phyloP scores from a whole-genome alignment of 768 basidiomycete genomes.

The Rhizopogon rudus region DNA sequence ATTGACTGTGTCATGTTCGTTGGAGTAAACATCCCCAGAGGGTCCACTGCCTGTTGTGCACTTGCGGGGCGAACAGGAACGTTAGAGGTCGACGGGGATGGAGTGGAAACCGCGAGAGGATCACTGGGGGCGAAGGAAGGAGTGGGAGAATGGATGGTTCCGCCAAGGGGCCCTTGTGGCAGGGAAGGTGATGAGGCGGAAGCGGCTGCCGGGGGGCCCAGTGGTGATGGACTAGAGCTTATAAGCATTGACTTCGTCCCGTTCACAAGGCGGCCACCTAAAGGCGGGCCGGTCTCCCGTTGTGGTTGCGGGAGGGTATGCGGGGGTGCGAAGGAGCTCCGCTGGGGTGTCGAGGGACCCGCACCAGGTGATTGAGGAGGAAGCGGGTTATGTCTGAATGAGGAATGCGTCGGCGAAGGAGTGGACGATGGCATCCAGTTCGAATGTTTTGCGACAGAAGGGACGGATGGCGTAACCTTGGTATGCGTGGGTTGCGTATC shows the following conservation, averaged over 20 bases:
- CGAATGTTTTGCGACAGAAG: constrained; percentile 15
- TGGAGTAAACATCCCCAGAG: constrained; percentile 58
- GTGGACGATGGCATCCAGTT: constrained; percentile 15
- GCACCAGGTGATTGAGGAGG: constrained; percentile 49
- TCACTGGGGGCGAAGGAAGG: constrained; percentile 8
- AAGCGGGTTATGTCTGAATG: constrained; percentile 24
- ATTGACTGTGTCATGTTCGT: constrained; percentile 69
- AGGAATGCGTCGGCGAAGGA: constrained; percentile 14
- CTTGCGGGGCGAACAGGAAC: constrained; percentile 7
- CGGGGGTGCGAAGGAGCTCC: constrained; percentile 23
- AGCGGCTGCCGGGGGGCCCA: constrained; percentile 27
- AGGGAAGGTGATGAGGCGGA: constrained; percentile 30
- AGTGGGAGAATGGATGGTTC: constrained; percentile 5
- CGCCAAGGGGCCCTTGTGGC: constrained; percentile 16
- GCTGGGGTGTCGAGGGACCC: constrained; percentile 42
- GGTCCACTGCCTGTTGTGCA: constrained; percentile 44
- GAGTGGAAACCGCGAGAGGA: constrained; percentile 13
- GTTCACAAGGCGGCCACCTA: constrained; percentile 64
- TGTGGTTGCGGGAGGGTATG: constrained; percentile 11
- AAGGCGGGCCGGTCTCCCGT: constrained; percentile 40
- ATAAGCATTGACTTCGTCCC: constrained; percentile 83
- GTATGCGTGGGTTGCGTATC: constrained; percentile 30
- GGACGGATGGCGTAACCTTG: constrained; percentile 13
- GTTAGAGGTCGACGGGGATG: constrained; percentile 4
- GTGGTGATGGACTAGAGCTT: constrained; percentile 38